Conservation (phyloP, 1,139 yeast genomes). For the Pichia sp. region DNA sequence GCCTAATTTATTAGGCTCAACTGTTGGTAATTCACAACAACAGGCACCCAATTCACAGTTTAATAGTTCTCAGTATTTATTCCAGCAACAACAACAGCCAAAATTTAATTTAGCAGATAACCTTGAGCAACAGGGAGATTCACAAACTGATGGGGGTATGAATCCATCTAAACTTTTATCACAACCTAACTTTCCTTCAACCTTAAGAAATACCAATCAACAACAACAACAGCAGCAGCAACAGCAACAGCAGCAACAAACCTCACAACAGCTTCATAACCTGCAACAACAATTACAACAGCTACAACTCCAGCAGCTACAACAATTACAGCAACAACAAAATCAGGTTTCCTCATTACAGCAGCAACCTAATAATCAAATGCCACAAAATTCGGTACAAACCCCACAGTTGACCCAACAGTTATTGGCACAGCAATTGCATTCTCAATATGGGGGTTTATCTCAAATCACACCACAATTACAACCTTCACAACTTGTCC, state of each 20-base stretch:
- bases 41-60: slow-evolving; percentile 12
- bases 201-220: slow-evolving; percentile 22
- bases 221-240: slow-evolving; percentile 16
- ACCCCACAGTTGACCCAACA: slow-evolving; percentile 17
- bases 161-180: slow-evolving; percentile 33
- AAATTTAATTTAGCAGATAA: neutral
- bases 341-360: slow-evolving; percentile 17
- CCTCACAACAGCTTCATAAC: slow-evolving; percentile 19
- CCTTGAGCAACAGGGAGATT: slow-evolving; percentile 6
- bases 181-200: slow-evolving; percentile 36
- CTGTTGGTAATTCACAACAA: slow-evolving; percentile 9
- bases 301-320: slow-evolving; percentile 26
- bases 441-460: slow-evolving; percentile 7
- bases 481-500: slow-evolving; percentile 10
- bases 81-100: slow-evolving; percentile 8
- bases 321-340: slow-evolving; percentile 15
- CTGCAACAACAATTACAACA: slow-evolving; percentile 29
- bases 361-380: slow-evolving; percentile 11
- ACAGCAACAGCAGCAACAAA: slow-evolving; percentile 17
- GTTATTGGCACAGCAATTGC: slow-evolving; percentile 10
- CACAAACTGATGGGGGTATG: slow-evolving; percentile 22
- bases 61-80: slow-evolving; percentile 14
- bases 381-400: slow-evolving; percentile 15
- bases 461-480: slow-evolving; percentile 11
- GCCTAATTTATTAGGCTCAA: slow-evolving; percentile 6